Base-by-base conservation (phyloP, 176 grass and related monocot species). In the Calamus simplicifolius region DNA sequence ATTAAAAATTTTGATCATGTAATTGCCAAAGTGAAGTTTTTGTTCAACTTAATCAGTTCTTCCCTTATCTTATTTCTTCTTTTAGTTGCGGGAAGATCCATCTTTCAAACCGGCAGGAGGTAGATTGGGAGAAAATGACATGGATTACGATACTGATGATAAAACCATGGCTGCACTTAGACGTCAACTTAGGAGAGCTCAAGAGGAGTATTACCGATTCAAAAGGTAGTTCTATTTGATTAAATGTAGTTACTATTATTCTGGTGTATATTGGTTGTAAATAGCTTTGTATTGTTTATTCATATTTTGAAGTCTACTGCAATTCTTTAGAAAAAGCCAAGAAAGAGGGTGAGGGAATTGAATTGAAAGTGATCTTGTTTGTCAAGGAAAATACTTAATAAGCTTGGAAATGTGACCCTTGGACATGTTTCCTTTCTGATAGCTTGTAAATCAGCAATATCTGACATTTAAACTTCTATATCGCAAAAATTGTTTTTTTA, bases 61-160 rank as follows among this genome's bases (percentile, higher is more conserved):
- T 2, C 1, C 35, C 35, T 43, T 43, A 74, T 67, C 4, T 35
- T 75, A 29, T 38, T 59, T 19, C 0, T 19, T 76, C 59, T 52
- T 27, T 56, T 77, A 98, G 93, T 61, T 98, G 23, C 64, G 49
- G 49, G 87, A 92, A 55, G 93, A 98, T 85, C 84, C 87, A 48
- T 76, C 81, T 74, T 92, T 98, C 71, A 98, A 98, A 53, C 87
- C 93, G 58, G 92, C 93, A 50, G 87, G 93, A 66, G 93, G 93
- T 58, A 85, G 93, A 85, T 72, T 98, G 73, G 84, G 93, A 18
- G 87, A 98, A 80, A 85, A 98, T 65, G 93, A 98, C 69, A 98
- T 98, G 93, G 93, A 98, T 78, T 98, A 98, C 68, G 93, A 98
- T 63, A 92, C 93, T 7, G 93, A 98, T 85, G 93, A 98, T 72